Evolutionary conservation across 2,329 filamentous ascomycete species (phyloP).

Genomic region (Aurifilum marmelostoma): DNA sequence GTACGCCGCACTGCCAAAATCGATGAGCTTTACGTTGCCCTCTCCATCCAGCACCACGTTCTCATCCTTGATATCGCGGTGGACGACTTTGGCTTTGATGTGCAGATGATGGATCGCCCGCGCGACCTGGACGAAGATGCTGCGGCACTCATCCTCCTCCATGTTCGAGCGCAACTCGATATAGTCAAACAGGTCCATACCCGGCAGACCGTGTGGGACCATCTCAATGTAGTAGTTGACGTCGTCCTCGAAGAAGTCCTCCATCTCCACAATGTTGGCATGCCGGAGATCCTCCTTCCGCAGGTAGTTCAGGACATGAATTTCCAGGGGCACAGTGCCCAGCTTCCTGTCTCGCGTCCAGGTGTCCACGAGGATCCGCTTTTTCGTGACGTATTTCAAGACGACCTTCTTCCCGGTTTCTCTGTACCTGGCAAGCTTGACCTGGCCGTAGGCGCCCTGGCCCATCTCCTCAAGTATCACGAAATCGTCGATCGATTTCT

Average conservation of each 20-base stretch:
- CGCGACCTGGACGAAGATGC: constrained; percentile 93
- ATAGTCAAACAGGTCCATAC: constrained; percentile 99
- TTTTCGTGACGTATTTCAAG: constrained; percentile 96
- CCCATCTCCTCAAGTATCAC: constrained; percentile 97
- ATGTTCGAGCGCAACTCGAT: constrained; percentile 96
- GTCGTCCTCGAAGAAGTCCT: constrained; percentile 76
- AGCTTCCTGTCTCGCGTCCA: constrained; percentile 94
- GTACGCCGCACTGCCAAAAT: constrained; percentile 97
- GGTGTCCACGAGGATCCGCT: constrained; percentile 94
- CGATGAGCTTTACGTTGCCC: constrained; percentile 93
- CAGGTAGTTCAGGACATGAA: constrained; percentile 94
- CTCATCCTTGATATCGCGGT: constrained; percentile 98
- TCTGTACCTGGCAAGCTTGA: constrained; percentile 90
- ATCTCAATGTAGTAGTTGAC: constrained; percentile 99
- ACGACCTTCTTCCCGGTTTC: constrained; percentile 82
- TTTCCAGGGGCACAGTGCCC: constrained; percentile 93
- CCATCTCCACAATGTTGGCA: constrained; percentile 74
- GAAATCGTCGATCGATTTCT: constrained; percentile 91
- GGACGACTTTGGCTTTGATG: constrained; percentile 86
- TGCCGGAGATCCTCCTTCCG: constrained; percentile 71
- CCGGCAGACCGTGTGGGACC: constrained; percentile 89
- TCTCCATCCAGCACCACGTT: constrained; percentile 96
- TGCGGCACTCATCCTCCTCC: constrained; percentile 91
- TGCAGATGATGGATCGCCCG: constrained; percentile 90
- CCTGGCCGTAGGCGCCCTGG: constrained; percentile 95